Evolutionary conservation across 805 yeast genomes (phyloP), one percentile per base, ranked within the genome.

Genomic region (Ogataea ganodermae): DNA sequence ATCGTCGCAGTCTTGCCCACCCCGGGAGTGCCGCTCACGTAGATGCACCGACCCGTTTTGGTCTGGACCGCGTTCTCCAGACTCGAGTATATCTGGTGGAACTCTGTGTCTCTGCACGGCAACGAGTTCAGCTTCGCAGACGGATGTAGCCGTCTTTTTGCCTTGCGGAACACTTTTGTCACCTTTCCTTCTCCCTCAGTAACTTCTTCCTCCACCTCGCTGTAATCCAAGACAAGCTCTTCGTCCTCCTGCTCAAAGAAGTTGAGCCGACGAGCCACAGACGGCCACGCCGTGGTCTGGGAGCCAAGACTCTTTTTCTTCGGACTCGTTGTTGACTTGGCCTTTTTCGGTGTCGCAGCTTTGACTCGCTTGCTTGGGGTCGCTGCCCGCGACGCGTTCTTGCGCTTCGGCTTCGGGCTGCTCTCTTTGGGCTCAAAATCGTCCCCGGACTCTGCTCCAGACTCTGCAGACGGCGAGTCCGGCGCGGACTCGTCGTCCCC

Each of bases 21-120:
- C 7, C 99, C 99, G 0, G 99, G 99, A 0, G 97, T 89, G 3
- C 99, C 99, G 66, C 96, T 89, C 9, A 94, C 82, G 62, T 91
- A 94, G 5, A 94, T 67, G 55, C 96, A 89, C 6, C 91, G 78
- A 0, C 98, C 97, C 1, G 85, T 76, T 35, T 79, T 78, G 13
- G 84, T 76, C 39, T 74, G 74, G 27, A 92, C 79, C 0, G 96
- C 86, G 37, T 81, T 74, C 56, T 89, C 90, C 3, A 94, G 63
- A 35, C 81, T 80, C 36, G 79, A 61, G 63, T 83, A 88, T 4
- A 94, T 70, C 46, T 82, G 78, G 8, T 83, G 78, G 61, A 85
- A 90, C 63, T 94, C 96, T 17, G 78, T 77, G 53, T 89, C 97
- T 45, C 99, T 76, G 48, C 97, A 90, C 0, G 97, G 97, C 30